Percentiles rank a stretch among this genome's conserved stretches.
These are phyloP conservation scores for Spathaspora arborariae DNA, from an alignment of 805 yeast genomes.

Conservation along the genomic window DNA sequence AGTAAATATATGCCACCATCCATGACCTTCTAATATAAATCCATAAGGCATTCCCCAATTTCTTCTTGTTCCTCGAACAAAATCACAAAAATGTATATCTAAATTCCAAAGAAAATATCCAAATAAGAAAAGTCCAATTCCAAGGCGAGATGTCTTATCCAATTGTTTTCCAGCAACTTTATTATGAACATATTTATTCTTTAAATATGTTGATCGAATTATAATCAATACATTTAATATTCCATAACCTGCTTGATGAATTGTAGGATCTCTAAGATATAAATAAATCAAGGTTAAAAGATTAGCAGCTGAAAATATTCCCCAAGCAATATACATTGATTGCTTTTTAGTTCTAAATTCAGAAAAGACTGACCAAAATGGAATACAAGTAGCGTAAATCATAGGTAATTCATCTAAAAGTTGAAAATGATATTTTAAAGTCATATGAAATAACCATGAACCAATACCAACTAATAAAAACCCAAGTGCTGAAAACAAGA, in stretches of 20 bases:
- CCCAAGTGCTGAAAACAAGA: conserved; percentile 68
- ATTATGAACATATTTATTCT: conserved; percentile 51
- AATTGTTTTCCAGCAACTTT: conserved; percentile 43
- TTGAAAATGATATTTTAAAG: conserved; percentile 84
- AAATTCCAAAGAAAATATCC: conserved; percentile 89
- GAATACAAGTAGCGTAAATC: conserved; percentile 97
- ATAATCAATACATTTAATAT: conserved; percentile 72
- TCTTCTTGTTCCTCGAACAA: conserved; percentile 58
- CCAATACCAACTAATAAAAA: conserved; percentile 91
- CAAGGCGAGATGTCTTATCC: conserved; percentile 52
- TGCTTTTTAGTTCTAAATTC: conserved; percentile 44
- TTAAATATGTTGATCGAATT: conserved; percentile 50
- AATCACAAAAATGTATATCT: conserved; percentile 74
- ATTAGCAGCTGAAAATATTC: conserved; percentile 52
- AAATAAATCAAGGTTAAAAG: conserved; percentile 69
- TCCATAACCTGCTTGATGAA: conserved; percentile 87
- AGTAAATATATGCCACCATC: conserved; percentile 94
- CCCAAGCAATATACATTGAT: conserved; percentile 43
- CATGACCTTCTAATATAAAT: conserved; percentile 83
- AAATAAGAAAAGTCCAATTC: conserved; percentile 57
- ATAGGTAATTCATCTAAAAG: conserved; percentile 93
- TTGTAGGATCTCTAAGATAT: conserved; percentile 72
- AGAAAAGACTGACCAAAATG: conserved; percentile 79
- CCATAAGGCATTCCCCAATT: conserved; percentile 80
- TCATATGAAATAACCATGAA: conserved; percentile 95